Conservation (phyloP, 164 flowering plant species). For the Nelumbo lutea region DNA sequence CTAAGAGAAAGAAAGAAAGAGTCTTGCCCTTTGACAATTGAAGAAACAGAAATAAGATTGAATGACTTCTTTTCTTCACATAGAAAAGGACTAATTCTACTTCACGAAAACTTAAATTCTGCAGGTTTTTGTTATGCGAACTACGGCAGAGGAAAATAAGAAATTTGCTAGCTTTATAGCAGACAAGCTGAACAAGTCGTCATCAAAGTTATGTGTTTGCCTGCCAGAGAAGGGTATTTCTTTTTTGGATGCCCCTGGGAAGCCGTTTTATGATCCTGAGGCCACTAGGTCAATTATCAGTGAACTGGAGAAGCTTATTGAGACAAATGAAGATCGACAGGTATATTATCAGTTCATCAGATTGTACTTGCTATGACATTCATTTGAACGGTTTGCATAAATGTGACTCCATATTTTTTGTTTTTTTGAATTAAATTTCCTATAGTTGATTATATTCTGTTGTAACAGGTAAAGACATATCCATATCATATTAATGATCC, state of each 20-base stretch:
- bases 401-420: neutral
- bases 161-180: conserved; percentile 84
- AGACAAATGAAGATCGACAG: conserved; percentile 60
- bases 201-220: conserved; percentile 68
- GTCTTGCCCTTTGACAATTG: conserved; percentile 6
- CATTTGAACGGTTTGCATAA: neutral
- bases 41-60: neutral
- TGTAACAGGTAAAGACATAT: conserved; percentile 49
- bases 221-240: conserved; percentile 84
- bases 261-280: conserved; percentile 80
- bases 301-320: conserved; percentile 62
- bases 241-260: conserved; percentile 88
- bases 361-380: neutral
- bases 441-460: conserved; percentile 12
- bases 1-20: neutral
- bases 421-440: conserved; percentile 1
- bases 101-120: conserved; percentile 4
- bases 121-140: conserved; percentile 86
- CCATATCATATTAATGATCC: conserved; percentile 85
- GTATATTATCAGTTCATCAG: conserved; percentile 28
- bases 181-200: conserved; percentile 64
- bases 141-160: conserved; percentile 75
- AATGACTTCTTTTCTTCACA: neutral
- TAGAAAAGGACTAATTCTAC: conserved; percentile 1
- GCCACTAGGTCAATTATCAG: conserved; percentile 53